Evolutionary conservation across 257 asterid genomes (phyloP).

Genomic region (Solanum bulbocastanum): DNA sequence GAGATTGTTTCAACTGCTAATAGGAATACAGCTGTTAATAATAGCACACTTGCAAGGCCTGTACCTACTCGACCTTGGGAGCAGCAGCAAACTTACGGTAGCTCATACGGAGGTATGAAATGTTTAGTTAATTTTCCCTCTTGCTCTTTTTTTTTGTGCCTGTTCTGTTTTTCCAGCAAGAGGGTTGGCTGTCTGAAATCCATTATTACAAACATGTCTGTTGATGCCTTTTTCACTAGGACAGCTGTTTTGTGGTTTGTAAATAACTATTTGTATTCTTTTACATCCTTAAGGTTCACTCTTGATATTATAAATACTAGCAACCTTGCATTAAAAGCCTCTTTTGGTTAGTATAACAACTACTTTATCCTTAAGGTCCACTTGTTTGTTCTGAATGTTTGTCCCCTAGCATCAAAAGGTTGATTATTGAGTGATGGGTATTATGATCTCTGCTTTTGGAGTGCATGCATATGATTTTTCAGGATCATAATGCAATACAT

Average conservation of each 20-base stretch:
- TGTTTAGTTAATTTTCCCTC: not conserved
- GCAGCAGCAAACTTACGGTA: constrained; percentile 58
- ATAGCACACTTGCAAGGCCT: constrained; percentile 57
- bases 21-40: constrained; percentile 32
- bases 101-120: constrained; percentile 55
- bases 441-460: not conserved
- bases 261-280: not conserved
- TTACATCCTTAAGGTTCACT: not conserved
- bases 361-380: not conserved
- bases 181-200: not conserved
- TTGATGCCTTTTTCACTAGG: not conserved
- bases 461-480: not conserved
- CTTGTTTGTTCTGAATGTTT: not conserved
- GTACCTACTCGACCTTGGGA: constrained; percentile 96
- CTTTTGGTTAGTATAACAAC: not conserved
- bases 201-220: not conserved
- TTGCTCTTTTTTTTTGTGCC: not conserved
- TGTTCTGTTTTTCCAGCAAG: not conserved
- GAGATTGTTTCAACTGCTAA: constrained; percentile 62
- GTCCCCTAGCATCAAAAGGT: not conserved
- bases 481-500: not conserved
- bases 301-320: not conserved
- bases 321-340: not conserved
- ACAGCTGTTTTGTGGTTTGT: not conserved
- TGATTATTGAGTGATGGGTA: not conserved